Evolutionary conservation across 495 filamentous ascomycete species (phyloP).

Genomic region (Chaetomidium leptoderma): DNA sequence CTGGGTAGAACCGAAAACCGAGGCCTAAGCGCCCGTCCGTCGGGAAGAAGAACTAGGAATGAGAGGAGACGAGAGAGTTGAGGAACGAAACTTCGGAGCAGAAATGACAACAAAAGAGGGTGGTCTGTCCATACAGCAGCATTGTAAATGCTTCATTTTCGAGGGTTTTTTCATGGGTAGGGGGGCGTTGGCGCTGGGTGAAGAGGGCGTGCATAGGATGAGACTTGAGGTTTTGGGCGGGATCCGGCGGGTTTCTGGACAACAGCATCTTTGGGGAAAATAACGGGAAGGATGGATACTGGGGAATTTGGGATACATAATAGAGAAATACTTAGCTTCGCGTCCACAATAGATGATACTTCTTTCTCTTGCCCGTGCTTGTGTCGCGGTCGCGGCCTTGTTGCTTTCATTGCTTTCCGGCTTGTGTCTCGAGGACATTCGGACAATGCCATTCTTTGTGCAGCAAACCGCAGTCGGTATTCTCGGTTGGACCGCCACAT

Average conservation of each 20-base stretch:
- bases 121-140: not conserved
- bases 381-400: not conserved
- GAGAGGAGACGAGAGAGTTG: too few species aligned
- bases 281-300: not conserved
- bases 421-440: not conserved
- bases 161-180: not conserved
- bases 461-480: not conserved
- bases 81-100: not conserved
- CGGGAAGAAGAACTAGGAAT: not conserved
- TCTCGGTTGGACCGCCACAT: too few species aligned
- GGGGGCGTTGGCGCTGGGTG: slow-evolving; percentile 4
- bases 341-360: not conserved
- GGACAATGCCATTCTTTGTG: slow-evolving; percentile 11
- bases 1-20: slow-evolving; percentile 23
- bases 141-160: slow-evolving; percentile 2
- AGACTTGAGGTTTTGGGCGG: not conserved
- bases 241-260: slow-evolving; percentile 13
- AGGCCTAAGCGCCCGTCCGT: not conserved
- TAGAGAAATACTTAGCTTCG: slow-evolving; percentile 2
- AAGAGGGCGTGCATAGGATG: not conserved
- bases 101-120: not conserved
- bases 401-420: not conserved
- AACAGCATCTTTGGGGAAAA: slow-evolving; percentile 2
- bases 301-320: slow-evolving; percentile 5
- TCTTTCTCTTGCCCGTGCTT: not conserved